Conservation (phyloP, 139 green algal genomes). For the Chlorella sp. region DNA sequence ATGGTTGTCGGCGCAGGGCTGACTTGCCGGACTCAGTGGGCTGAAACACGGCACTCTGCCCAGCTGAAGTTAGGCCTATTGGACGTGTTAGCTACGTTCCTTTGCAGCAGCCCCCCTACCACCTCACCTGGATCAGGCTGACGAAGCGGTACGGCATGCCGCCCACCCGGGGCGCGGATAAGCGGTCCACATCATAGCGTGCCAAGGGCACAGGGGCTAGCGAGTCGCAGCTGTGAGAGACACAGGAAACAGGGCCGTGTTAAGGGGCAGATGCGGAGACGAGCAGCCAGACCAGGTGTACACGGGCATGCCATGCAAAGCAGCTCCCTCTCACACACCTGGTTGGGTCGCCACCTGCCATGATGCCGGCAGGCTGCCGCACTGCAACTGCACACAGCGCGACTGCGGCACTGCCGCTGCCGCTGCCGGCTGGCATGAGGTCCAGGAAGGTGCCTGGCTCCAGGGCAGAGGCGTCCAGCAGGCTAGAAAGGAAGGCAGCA, state of each 20-base stretch:
- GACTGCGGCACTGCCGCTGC: background rate
- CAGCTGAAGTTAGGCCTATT: too few species aligned
- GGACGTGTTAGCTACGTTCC: too few species aligned
- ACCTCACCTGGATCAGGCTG: conserved; percentile 41
- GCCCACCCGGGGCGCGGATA: background rate
- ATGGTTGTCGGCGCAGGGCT: too few species aligned
- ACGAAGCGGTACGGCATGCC: conserved; percentile 48
- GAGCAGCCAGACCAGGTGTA: too few species aligned
- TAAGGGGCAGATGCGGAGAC: too few species aligned
- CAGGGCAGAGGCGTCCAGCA: background rate
- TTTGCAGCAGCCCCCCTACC: too few species aligned
- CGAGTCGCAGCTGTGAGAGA: background rate
- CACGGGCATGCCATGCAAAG: too few species aligned
- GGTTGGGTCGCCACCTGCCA: background rate
- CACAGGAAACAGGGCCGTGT: too few species aligned
- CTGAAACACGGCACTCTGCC: too few species aligned
- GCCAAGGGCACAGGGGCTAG: conserved; percentile 36
- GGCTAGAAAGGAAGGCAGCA: background rate
- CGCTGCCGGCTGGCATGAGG: background rate
- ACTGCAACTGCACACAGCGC: background rate
- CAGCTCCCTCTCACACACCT: background rate
- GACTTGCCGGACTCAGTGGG: too few species aligned
- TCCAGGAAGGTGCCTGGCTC: background rate
- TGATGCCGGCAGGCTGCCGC: conserved; percentile 17
- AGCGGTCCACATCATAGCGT: conserved; percentile 47